Percentiles rank a stretch among this genome's conserved stretches.
Conservation (phyloP, 2,329 filamentous ascomycete species). For the Trichocomaceae sp. region DNA sequence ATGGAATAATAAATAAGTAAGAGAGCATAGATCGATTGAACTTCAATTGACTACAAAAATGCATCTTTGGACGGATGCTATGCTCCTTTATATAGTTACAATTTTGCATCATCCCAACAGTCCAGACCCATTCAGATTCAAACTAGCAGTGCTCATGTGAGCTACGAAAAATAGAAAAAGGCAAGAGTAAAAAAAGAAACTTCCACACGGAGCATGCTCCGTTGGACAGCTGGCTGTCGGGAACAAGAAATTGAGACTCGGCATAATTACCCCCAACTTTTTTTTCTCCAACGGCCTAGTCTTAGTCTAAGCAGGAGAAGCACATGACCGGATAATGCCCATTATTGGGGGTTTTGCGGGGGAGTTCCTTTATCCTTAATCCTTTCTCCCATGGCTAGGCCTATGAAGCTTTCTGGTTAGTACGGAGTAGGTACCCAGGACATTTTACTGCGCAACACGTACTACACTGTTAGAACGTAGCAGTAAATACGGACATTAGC, state of each 20-base stretch:
- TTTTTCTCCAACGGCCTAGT: neutral
- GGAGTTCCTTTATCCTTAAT: neutral
- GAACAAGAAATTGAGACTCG: conserved; percentile 2
- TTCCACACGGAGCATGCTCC: neutral
- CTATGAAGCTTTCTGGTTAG: too few relatives aligned
- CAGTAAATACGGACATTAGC: too few relatives aligned
- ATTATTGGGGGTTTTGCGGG: neutral
- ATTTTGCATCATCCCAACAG: too few relatives aligned
- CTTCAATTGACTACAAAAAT: neutral
- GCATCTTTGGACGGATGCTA: neutral
- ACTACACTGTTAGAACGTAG: too few relatives aligned
- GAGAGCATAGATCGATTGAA: neutral
- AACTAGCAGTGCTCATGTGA: conserved; percentile 9
- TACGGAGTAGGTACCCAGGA: too few relatives aligned
- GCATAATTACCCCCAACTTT: neutral
- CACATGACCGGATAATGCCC: conserved; percentile 10
- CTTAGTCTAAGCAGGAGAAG: neutral
- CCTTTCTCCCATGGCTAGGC: too few relatives aligned
- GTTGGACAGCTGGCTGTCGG: neutral
- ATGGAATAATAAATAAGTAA: neutral
- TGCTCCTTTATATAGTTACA: conserved; percentile 7
- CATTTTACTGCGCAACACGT: too few relatives aligned
- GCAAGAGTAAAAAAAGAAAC: neutral
- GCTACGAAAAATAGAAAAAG: neutral
- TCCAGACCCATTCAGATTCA: too few relatives aligned